Evolutionary conservation across 2,329 filamentous ascomycete species (phyloP).

Genomic region (Xylaria sp.): DNA sequence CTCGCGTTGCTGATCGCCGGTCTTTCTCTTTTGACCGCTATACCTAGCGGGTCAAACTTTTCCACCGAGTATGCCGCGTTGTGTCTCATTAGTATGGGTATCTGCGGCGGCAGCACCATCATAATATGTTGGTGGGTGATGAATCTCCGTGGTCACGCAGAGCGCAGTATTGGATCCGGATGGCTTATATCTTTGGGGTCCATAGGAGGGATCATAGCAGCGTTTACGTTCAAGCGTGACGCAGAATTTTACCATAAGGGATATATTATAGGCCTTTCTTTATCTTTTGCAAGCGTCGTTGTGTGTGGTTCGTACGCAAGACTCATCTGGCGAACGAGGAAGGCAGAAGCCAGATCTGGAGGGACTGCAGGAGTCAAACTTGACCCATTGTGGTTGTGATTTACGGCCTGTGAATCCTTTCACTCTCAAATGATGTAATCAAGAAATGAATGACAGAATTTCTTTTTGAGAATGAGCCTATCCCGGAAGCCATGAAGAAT

Average conservation of each 20-base stretch:
- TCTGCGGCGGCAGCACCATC: constrained; percentile 34
- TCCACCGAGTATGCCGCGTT: constrained; percentile 47
- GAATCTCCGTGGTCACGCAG: constrained; percentile 45
- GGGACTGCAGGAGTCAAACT: background rate
- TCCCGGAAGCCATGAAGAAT: no score
- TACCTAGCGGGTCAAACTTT: constrained; percentile 23
- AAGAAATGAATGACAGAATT: no score
- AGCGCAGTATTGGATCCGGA: constrained; percentile 40
- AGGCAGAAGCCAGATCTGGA: background rate
- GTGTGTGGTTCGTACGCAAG: background rate
- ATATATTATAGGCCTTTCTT: background rate
- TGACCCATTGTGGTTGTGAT: background rate
- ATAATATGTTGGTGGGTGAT: constrained; percentile 48
- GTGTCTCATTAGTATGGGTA: constrained; percentile 48
- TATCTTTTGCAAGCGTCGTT: background rate
- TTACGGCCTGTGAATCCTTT: no score
- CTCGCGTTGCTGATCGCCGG: background rate
- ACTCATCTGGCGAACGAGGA: background rate
- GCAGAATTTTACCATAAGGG: background rate
- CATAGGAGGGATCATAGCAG: background rate
- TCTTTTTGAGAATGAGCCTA: no score
- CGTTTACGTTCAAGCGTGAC: background rate
- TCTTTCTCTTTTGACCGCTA: background rate
- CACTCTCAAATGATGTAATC: no score
- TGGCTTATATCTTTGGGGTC: constrained; percentile 44